Conservation (phyloP, 768 basidiomycete species). For the Lentinula edodes region DNA sequence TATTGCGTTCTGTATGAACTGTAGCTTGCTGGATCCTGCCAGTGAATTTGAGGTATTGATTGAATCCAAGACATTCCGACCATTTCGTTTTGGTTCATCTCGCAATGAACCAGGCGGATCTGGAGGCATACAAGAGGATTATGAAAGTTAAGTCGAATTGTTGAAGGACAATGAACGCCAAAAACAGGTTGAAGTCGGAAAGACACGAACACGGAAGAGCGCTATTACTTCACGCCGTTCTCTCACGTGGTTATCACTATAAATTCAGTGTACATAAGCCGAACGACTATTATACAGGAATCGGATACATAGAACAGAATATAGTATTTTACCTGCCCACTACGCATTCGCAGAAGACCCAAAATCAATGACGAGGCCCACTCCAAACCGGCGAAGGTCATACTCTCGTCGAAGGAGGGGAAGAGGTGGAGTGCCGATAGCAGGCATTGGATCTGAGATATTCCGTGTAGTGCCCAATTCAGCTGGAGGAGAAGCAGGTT, state of each 20-base stretch:
- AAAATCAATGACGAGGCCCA: constrained; percentile 71
- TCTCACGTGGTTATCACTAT: background rate
- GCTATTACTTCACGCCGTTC: background rate
- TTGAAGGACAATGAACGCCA: background rate
- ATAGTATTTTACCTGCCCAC: background rate
- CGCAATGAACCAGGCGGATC: constrained; percentile 26
- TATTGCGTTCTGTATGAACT: constrained; percentile 63
- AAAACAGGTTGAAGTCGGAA: background rate
- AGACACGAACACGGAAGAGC: background rate
- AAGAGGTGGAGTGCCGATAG: background rate
- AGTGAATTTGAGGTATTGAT: constrained; percentile 27
- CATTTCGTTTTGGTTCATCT: constrained; percentile 31
- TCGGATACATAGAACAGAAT: background rate
- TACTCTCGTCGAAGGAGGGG: constrained; percentile 46
- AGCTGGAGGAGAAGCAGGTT: background rate
- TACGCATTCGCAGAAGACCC: constrained; percentile 26
- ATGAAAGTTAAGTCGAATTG: background rate
- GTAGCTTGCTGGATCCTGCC: constrained; percentile 41
- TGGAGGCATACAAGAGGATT: constrained; percentile 27
- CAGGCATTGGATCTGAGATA: background rate
- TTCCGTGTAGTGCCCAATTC: background rate
- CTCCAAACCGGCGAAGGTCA: constrained; percentile 67
- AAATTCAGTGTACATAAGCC: no score
- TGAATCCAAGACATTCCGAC: constrained; percentile 33
- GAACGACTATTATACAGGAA: background rate